Percentiles rank a stretch among this genome's conserved stretches.
These are phyloP conservation scores for Cornus suecica DNA, from an alignment of 148 eudicot genomes.

Conservation along the genomic window DNA sequence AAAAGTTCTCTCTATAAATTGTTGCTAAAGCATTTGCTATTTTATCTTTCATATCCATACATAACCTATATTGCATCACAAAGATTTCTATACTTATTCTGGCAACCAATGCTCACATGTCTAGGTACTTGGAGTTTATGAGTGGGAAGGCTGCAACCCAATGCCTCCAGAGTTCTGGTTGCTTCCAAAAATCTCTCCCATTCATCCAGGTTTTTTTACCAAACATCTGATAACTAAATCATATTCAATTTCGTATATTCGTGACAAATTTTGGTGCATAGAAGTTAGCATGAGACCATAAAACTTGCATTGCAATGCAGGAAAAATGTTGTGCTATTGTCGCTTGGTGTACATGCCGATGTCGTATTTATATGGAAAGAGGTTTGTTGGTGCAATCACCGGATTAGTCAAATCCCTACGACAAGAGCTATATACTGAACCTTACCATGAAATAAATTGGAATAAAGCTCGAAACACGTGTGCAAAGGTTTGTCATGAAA, in stretches of 20 bases:
- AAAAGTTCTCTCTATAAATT: too few species aligned
- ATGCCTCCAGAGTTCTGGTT: slow-evolving; percentile 75
- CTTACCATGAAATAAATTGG: slow-evolving; percentile 49
- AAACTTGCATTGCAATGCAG: slow-evolving; percentile 19
- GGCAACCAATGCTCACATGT: background rate
- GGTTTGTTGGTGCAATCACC: slow-evolving; percentile 59
- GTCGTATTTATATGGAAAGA: slow-evolving; percentile 64
- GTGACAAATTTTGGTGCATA: too few species aligned
- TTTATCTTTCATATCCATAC: too few species aligned
- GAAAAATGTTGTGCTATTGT: slow-evolving; percentile 57
- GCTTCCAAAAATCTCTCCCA: slow-evolving; percentile 47
- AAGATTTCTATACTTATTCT: background rate
- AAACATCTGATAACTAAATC: background rate
- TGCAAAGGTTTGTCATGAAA: slow-evolving; percentile 39
- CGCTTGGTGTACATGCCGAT: slow-evolving; percentile 72
- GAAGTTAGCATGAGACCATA: background rate
- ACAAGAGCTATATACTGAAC: slow-evolving; percentile 38
- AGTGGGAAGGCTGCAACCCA: slow-evolving; percentile 70
- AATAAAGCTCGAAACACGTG: slow-evolving; percentile 50
- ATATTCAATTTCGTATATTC: too few species aligned
- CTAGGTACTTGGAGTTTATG: slow-evolving; percentile 61
- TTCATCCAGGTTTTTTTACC: slow-evolving; percentile 51
- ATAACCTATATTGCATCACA: too few species aligned
- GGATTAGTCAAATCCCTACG: slow-evolving; percentile 36
- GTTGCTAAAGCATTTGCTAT: too few species aligned